Percentiles rank a stretch among this genome's conserved stretches.
Conservation (phyloP, 345 rosid species). For the Schrenkiella parvula region DNA sequence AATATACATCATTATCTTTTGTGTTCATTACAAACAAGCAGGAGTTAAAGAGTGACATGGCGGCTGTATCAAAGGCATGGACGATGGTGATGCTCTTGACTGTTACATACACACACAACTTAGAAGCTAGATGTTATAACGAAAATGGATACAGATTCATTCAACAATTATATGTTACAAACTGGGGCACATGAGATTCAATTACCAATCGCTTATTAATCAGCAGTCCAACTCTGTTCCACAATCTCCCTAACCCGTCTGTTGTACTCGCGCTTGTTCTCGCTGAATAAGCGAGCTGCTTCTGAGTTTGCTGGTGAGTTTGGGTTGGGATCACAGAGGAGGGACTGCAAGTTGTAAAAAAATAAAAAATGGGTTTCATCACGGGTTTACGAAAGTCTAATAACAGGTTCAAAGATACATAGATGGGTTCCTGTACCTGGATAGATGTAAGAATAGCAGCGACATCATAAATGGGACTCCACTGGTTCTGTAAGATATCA, state of each 20-base stretch:
- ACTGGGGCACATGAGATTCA: neutral
- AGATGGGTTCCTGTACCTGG: neutral
- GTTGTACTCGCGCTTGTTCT: neutral
- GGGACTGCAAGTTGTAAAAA: neutral
- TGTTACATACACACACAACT: neutral
- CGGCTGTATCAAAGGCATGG: neutral
- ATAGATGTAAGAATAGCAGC: neutral
- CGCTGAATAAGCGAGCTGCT: neutral
- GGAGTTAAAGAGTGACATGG: neutral
- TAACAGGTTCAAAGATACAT: neutral
- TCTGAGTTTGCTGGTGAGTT: neutral
- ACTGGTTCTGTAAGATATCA: constrained; percentile 66
- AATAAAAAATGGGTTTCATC: neutral
- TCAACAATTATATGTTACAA: neutral
- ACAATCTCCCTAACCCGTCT: constrained; percentile 3
- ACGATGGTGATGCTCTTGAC: neutral
- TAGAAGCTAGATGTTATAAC: neutral
- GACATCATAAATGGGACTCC: constrained; percentile 28
- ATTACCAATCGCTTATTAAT: neutral
- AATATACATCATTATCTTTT: neutral
- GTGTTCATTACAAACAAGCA: neutral
- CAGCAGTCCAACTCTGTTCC: constrained; percentile 3
- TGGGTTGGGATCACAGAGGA: constrained; percentile 1
- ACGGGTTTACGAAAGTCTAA: neutral
- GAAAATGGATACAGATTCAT: neutral